Evolutionary conservation across 129 eudicot genomes (phyloP).

Genomic region (Dittrichia graveolens): DNA sequence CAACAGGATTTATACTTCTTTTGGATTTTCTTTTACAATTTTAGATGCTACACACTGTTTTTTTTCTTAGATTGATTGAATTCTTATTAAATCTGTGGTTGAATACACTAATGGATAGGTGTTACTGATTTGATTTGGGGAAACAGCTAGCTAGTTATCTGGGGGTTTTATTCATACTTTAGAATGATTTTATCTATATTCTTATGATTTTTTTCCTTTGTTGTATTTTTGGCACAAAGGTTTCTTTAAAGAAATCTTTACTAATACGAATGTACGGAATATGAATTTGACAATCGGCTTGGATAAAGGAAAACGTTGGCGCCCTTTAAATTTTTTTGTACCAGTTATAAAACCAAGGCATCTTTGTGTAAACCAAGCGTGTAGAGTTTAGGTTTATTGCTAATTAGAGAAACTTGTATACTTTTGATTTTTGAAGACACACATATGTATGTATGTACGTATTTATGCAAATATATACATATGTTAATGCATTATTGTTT

Average conservation of each 20-base stretch:
- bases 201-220: not conserved
- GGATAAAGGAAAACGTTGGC: no score
- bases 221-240: not conserved
- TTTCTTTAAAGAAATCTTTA: not conserved
- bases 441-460: not conserved
- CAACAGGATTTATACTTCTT: not conserved
- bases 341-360: not conserved
- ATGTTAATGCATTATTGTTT: conserved; percentile 12
- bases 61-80: conserved; percentile 12
- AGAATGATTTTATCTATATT: not conserved
- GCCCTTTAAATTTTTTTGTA: no score
- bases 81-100: no score
- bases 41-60: not conserved
- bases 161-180: not conserved
- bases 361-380: not conserved
- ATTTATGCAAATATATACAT: conserved; percentile 4
- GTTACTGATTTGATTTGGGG: conserved; percentile 12
- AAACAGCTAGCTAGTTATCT: not conserved
- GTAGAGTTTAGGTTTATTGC: conserved; percentile 1
- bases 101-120: no score
- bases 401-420: conserved; percentile 22
- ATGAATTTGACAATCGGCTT: no score
- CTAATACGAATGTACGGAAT: not conserved
- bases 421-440: conserved; percentile 6
- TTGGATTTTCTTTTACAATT: conserved; percentile 3